A percentile compares a stretch with the other conserved stretches of the same genome.
These are phyloP conservation scores for Phylloporus sp. DNA, from an alignment of 1,284 basidiomycete genomes.

Conservation along the genomic window DNA sequence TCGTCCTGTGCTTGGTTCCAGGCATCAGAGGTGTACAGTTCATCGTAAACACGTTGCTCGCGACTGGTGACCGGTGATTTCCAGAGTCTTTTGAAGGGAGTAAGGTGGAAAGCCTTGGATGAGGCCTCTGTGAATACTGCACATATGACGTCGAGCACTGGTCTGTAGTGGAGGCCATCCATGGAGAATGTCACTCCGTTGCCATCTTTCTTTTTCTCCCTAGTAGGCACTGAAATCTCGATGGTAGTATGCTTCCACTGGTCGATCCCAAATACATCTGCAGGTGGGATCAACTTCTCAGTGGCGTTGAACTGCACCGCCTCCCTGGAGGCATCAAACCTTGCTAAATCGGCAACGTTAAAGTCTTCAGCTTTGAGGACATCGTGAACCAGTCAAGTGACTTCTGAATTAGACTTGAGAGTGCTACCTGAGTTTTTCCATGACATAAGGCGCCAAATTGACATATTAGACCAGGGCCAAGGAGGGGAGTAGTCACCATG, in stretches of 20 bases:
- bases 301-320: background rate
- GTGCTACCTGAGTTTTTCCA: background rate
- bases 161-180: background rate
- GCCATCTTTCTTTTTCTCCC: background rate
- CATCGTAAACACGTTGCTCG: background rate
- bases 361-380: constrained; percentile 9
- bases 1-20: background rate
- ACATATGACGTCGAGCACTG: background rate
- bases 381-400: constrained; percentile 5
- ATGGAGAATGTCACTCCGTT: background rate
- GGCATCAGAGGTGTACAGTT: background rate
- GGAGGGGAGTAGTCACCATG: no score
- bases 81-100: background rate
- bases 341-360: background rate
- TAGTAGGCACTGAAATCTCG: background rate
- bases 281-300: background rate
- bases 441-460: no score
- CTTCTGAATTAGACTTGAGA: background rate
- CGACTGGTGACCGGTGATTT: background rate
- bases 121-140: background rate
- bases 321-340: constrained; percentile 5
- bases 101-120: background rate
- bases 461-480: no score
- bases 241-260: background rate
- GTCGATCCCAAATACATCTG: background rate